Evolutionary conservation across 75 land plant genomes (phyloP).

Genomic region (Larix kaempferi): DNA sequence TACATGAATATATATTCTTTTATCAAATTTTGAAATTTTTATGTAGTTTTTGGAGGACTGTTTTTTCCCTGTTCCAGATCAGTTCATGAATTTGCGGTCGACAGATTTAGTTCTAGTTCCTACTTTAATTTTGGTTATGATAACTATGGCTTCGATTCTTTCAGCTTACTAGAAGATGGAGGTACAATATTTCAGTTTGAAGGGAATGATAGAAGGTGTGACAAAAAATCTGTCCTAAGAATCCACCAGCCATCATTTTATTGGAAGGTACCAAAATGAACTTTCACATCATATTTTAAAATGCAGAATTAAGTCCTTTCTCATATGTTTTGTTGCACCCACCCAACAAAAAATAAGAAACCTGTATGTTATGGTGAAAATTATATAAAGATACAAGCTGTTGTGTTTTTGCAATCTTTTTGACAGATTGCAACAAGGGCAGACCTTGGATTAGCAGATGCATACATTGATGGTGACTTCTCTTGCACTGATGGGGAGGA

Average conservation of each 20-base stretch:
- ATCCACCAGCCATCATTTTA: conserved; percentile 78
- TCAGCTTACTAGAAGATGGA: conserved; percentile 83
- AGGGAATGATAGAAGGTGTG: conserved; percentile 32
- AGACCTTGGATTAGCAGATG: conserved; percentile 94
- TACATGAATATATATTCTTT: too few relatives aligned
- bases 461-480: conserved; percentile 89
- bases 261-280: conserved; percentile 69
- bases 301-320: not conserved
- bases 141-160: too few relatives aligned
- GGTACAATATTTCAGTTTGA: conserved; percentile 68
- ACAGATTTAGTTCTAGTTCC: too few relatives aligned
- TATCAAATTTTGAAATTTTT: too few relatives aligned
- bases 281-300: not conserved
- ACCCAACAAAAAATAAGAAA: not conserved
- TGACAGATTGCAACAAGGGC: conserved; percentile 73
- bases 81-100: too few relatives aligned
- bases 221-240: conserved; percentile 34
- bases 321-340: not conserved
- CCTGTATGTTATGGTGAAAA: not conserved
- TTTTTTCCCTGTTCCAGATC: too few relatives aligned
- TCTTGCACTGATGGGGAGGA: conserved; percentile 62
- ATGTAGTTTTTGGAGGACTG: too few relatives aligned
- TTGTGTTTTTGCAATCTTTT: not conserved
- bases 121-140: too few relatives aligned
- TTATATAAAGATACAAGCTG: not conserved